phyloP scores from a whole-genome alignment of 345 rosid genomes.

The Euphorbia tirucalli region DNA sequence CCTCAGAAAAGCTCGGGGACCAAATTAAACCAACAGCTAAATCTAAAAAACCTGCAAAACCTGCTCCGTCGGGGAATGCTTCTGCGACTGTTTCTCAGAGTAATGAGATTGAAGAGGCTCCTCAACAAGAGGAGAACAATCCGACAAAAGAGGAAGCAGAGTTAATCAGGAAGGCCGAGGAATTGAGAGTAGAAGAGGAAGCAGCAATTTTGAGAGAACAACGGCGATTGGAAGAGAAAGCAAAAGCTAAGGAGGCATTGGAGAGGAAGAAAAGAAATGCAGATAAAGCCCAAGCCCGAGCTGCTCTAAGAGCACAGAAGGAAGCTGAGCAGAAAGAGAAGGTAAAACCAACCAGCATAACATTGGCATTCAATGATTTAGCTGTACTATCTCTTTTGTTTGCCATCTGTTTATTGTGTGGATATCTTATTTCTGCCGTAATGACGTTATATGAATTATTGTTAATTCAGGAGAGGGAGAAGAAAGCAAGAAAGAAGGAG shows the following conservation, averaged over 20 bases:
- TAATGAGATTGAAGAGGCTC: constrained; percentile 43
- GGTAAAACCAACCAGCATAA: constrained; percentile 36
- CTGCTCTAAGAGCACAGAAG: constrained; percentile 58
- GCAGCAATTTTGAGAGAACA: constrained; percentile 60
- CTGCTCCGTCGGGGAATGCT: constrained; percentile 30
- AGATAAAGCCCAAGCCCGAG: constrained; percentile 76
- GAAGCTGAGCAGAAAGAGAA: constrained; percentile 77
- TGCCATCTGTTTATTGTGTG: background rate
- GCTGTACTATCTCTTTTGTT: background rate
- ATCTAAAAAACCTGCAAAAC: constrained; percentile 38
- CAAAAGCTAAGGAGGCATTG: constrained; percentile 75
- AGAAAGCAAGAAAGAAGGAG: constrained; percentile 74
- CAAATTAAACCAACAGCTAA: constrained; percentile 43
- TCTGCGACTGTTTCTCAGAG: constrained; percentile 33
- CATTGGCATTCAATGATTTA: background rate
- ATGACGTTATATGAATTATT: background rate
- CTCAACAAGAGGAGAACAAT: constrained; percentile 53
- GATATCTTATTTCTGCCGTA: too few species aligned
- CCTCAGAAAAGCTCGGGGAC: constrained; percentile 36
- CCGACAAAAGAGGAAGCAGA: constrained; percentile 72
- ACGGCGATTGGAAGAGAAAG: constrained; percentile 61
- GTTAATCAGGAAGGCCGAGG: constrained; percentile 65
- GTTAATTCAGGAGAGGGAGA: constrained; percentile 67
- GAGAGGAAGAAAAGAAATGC: constrained; percentile 71
- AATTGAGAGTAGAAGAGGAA: constrained; percentile 65